Evolutionary conservation across 2,329 filamentous ascomycete species (phyloP), one percentile per base, ranked within the genome.

Genomic region (Diplodia sapinea): DNA sequence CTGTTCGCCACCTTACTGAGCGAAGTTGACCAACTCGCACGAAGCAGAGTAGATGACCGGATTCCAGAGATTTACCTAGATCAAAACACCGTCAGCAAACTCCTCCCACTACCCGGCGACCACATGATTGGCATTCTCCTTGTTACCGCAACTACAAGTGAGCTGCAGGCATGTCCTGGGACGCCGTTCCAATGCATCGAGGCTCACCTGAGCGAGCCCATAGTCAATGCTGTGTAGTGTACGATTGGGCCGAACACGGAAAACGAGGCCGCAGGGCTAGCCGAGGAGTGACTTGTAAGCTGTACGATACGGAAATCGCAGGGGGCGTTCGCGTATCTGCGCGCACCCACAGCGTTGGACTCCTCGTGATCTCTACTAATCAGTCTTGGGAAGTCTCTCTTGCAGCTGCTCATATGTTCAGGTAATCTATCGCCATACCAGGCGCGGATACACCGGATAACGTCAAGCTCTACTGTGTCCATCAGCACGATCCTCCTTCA

Each of bases 41-140:
- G 68, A 79, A 78, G 69, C 78, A 80, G 3, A 76, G 69, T 1
- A 79, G 72, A 55, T 77, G 77, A 72, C 79, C 78, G 13, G 74
- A 76, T 59, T 82, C 72, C 4, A 81, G 71, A 3, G 81, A 33
- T 33, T 33, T 69, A 47, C 76, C 75, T 6, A 54, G 5, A 71
- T 80, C 74, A 66, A 77, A 70, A 80, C 73, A 38, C 82, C 82
- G n/a, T 80, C 78, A 5, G 81, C 82, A 12, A 85, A 36, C 63
- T 84, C 74, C 0, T 70, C 69, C 1, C 83, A 38, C 70, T 82
- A 74, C 63, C 87, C 71, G 5, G 82, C 82, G 3, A 80, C 75
- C 70, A 86, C 87, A 26, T 79, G 82, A 74, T 87, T 82, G 23
- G 82, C 78, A 2, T 76, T 78, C 13, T 84, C 83, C 8, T 80